A percentile compares a stretch with the other conserved stretches of the same genome.
Evolutionary conservation across 176 grass and related monocot species (phyloP).

Genomic region (Poa annua): DNA sequence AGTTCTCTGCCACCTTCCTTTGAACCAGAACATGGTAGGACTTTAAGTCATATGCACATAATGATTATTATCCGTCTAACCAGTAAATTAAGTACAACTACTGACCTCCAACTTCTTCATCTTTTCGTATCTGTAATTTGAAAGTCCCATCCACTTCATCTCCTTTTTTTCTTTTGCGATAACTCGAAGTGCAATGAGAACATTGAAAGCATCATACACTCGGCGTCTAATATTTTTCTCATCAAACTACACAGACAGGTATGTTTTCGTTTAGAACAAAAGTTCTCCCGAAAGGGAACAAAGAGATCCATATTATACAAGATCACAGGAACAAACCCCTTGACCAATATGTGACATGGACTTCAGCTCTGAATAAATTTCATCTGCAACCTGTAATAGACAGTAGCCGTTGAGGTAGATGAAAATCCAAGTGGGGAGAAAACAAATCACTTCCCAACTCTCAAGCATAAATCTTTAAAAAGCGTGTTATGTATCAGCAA

Average conservation of each 20-base stretch:
- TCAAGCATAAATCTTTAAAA: not conserved
- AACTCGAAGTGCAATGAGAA: constrained; percentile 88
- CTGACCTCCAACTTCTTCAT: constrained; percentile 76
- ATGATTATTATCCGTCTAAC: not conserved
- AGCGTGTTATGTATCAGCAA: constrained; percentile 11
- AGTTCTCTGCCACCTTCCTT: constrained; percentile 69
- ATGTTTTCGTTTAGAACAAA: constrained; percentile 28
- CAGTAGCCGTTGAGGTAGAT: constrained; percentile 39
- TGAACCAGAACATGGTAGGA: constrained; percentile 39
- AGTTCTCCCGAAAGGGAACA: constrained; percentile 25
- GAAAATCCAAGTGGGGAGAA: constrained; percentile 13
- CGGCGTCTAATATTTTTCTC: constrained; percentile 95
- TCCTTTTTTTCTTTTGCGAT: constrained; percentile 96
- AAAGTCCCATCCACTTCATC: constrained; percentile 90
- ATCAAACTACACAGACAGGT: constrained; percentile 74
- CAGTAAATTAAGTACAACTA: constrained; percentile 44
- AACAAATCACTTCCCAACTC: not conserved
- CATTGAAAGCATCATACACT: constrained; percentile 98
- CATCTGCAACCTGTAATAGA: constrained; percentile 81
- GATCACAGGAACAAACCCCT: constrained; percentile 63
- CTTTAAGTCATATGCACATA: constrained; percentile 1
- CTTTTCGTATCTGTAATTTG: constrained; percentile 63
- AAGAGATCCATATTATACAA: constrained; percentile 24
- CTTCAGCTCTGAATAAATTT: constrained; percentile 82
- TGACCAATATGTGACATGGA: constrained; percentile 49